Evolutionary conservation across 2,329 filamentous ascomycete genomes (phyloP).

Genomic region (Lachnellula subtilissima): DNA sequence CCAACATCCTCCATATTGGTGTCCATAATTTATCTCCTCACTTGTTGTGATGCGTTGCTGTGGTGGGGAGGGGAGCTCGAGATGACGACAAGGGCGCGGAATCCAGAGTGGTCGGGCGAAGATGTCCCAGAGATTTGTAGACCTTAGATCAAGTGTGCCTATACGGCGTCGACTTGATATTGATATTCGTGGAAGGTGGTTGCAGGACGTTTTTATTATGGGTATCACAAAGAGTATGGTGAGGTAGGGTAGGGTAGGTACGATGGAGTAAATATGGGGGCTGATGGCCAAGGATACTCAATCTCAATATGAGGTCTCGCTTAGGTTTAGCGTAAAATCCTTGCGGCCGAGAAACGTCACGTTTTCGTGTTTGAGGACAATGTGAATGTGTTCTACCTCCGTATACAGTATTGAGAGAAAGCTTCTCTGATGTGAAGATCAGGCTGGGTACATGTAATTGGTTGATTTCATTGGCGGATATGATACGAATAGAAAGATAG

Average conservation of each 20-base stretch:
- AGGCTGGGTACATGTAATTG: too few species aligned
- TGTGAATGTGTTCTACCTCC: not conserved
- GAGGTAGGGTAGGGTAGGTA: conserved; percentile 23
- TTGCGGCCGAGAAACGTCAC: conserved; percentile 1
- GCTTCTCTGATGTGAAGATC: too few species aligned
- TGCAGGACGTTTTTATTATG: conserved; percentile 1
- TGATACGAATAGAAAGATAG: too few species aligned
- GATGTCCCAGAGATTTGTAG: not conserved
- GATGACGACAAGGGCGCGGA: conserved; percentile 23
- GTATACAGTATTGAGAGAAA: not conserved
- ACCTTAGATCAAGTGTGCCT: not conserved
- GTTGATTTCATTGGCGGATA: too few species aligned
- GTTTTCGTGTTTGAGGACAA: not conserved
- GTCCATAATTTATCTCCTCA: conserved; percentile 59
- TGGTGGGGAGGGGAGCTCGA: conserved; percentile 26
- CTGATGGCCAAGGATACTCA: not conserved
- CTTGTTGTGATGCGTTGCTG: conserved; percentile 6
- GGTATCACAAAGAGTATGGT: not conserved
- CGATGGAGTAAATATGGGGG: conserved; percentile 11
- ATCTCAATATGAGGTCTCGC: conserved; percentile 2
- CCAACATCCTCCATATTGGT: conserved; percentile 99
- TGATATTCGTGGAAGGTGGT: not conserved
- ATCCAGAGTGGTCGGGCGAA: conserved; percentile 1
- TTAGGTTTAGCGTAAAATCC: conserved; percentile 1
- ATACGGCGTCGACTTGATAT: not conserved